Percentiles rank a stretch among this genome's conserved stretches.
Conservation (phyloP, 1,284 basidiomycete genomes). For the Cryptococcus jaspeensis region DNA sequence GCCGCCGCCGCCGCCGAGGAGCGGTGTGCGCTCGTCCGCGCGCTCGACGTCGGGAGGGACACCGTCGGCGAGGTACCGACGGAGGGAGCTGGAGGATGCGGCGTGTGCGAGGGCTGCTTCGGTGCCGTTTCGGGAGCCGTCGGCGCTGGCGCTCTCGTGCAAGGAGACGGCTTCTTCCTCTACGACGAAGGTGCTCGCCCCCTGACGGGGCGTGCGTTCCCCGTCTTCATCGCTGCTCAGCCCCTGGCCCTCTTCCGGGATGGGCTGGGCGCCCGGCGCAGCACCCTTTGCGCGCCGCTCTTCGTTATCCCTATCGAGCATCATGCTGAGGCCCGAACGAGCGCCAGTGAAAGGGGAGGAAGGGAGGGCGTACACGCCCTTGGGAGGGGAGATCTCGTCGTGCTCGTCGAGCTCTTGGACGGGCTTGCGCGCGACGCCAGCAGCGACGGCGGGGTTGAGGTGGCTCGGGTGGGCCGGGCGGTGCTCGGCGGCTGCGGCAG, state of each 20-base stretch:
- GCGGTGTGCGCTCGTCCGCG: slow-evolving; percentile 27
- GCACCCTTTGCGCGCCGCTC: background rate
- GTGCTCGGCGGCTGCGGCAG: slow-evolving; percentile 14
- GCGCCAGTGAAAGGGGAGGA: slow-evolving; percentile 27
- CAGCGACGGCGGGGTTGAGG: slow-evolving; percentile 25
- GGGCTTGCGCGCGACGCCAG: slow-evolving; percentile 1
- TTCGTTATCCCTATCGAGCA: slow-evolving; percentile 40
- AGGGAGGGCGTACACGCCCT: slow-evolving; percentile 8
- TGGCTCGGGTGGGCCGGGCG: slow-evolving; percentile 33
- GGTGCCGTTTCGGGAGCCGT: slow-evolving; percentile 3
- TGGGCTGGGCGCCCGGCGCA: no score
- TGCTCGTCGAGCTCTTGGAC: background rate
- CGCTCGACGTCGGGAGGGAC: slow-evolving; percentile 19
- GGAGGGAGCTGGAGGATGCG: slow-evolving; percentile 21
- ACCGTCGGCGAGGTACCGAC: slow-evolving; percentile 22
- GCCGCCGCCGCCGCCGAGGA: slow-evolving; percentile 13
- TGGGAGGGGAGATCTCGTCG: slow-evolving; percentile 20
- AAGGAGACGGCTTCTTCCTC: background rate
- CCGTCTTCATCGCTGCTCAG: slow-evolving; percentile 13
- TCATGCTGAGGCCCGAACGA: slow-evolving; percentile 37
- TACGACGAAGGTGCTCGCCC: no score
- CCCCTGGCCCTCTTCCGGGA: no score
- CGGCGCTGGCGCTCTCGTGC: slow-evolving; percentile 2
- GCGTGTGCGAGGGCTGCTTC: slow-evolving; percentile 3
- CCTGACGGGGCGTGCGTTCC: slow-evolving; percentile 7